phyloP scores from a whole-genome alignment of 768 basidiomycete genomes.

The Trametes cinnabarina region DNA sequence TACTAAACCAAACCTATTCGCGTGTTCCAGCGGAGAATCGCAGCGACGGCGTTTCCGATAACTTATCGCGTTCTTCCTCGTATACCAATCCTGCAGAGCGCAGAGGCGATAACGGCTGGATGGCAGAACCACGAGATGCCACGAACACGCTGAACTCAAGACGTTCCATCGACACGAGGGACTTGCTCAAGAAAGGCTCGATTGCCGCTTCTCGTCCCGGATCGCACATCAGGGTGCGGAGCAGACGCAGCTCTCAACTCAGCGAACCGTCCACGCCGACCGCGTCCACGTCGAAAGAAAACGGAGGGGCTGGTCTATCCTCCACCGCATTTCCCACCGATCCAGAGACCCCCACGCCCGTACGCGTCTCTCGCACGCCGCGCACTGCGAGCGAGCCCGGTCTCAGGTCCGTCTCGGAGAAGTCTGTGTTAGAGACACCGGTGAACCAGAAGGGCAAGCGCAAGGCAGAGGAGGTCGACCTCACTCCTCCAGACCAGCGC shows the following conservation, averaged over 20 bases:
- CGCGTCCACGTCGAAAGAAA: constrained; percentile 22
- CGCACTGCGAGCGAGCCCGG: constrained; percentile 28
- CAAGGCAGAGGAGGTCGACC: constrained; percentile 71
- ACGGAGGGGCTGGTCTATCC: constrained; percentile 23
- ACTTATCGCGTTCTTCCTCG: constrained; percentile 17
- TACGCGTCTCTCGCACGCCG: constrained; percentile 14
- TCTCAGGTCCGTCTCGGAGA: constrained; percentile 22
- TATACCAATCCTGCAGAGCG: constrained; percentile 2
- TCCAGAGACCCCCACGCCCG: neutral
- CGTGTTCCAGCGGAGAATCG: constrained; percentile 11
- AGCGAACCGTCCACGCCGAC: constrained; percentile 21
- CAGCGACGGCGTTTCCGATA: constrained; percentile 15
- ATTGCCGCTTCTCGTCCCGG: constrained; percentile 11
- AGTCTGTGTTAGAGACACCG: constrained; percentile 26
- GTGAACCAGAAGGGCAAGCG: constrained; percentile 54
- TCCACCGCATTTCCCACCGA: constrained; percentile 13
- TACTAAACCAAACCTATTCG: neutral
- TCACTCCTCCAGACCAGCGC: constrained; percentile 64
- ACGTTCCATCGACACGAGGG: constrained; percentile 9
- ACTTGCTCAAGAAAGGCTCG: constrained; percentile 16
- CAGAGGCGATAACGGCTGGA: constrained; percentile 18
- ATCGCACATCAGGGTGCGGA: constrained; percentile 12
- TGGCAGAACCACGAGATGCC: constrained; percentile 21
- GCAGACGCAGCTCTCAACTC: constrained; percentile 25
- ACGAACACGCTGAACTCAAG: constrained; percentile 20